Evolutionary conservation across 2,329 filamentous ascomycete species (phyloP).

Genomic region (Cytospora leucostoma): DNA sequence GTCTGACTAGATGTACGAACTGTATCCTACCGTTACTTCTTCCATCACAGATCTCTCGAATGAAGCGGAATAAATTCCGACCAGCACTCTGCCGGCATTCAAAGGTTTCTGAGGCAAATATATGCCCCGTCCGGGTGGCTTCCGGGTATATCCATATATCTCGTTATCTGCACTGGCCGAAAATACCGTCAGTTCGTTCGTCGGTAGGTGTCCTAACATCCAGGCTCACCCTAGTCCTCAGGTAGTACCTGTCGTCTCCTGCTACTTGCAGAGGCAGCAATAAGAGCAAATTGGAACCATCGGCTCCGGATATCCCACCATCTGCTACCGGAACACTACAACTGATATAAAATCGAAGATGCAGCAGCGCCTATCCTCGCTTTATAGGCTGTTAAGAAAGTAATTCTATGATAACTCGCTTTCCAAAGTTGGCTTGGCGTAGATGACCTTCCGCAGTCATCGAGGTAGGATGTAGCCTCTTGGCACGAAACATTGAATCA

Average conservation of each 20-base stretch:
- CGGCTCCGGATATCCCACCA: neutral
- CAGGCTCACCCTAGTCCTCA: neutral
- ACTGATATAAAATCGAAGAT: neutral
- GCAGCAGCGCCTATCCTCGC: neutral
- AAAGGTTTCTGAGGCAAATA: neutral
- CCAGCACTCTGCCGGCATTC: neutral
- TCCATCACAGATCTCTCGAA: neutral
- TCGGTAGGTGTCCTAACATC: neutral
- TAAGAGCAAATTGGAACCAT: no score
- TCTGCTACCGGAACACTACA: conserved; percentile 10
- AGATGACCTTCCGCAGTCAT: no score
- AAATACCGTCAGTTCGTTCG: conserved; percentile 14
- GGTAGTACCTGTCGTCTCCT: neutral
- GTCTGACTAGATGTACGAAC: no score
- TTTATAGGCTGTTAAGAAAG: conserved; percentile 1
- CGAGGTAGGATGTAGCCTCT: neutral
- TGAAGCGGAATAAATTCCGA: neutral
- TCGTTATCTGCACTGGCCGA: conserved; percentile 2
- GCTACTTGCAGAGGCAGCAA: conserved; percentile 7
- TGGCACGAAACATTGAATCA: neutral
- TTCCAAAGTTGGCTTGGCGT: neutral
- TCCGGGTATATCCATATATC: neutral
- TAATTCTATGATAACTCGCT: neutral
- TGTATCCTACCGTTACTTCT: no score
- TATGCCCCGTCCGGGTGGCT: neutral